A percentile compares a stretch with the other conserved stretches of the same genome.
phyloP scores from a whole-genome alignment of 2,329 filamentous ascomycete species.

The Diplodia sapinea region DNA sequence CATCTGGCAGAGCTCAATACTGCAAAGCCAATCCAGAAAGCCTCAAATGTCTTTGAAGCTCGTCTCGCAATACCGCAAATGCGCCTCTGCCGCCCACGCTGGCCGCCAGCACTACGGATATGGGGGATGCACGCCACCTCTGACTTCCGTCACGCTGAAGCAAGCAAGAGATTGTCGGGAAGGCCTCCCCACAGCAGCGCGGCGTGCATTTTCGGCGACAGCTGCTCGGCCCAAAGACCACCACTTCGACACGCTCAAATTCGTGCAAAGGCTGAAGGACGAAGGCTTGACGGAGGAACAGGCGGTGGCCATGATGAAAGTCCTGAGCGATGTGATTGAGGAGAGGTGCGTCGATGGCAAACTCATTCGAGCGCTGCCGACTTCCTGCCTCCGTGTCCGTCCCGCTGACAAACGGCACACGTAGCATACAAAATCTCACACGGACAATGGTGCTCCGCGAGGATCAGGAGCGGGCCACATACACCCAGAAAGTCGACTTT shows the following conservation, averaged over 20 bases:
- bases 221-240: conserved; percentile 67
- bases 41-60: conserved; percentile 22
- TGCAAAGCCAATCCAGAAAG: conserved; percentile 35
- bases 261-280: conserved; percentile 84
- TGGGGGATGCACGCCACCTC: neutral
- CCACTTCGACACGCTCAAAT: conserved; percentile 97
- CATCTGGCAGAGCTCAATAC: conserved; percentile 44
- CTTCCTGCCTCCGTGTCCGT: neutral
- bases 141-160: too few relatives aligned
- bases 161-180: neutral
- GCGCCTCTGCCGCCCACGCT: conserved; percentile 21
- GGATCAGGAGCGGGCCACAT: conserved; percentile 80
- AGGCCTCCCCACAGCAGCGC: neutral
- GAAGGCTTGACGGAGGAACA: conserved; percentile 97
- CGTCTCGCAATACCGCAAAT: conserved; percentile 33
- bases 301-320: conserved; percentile 97
- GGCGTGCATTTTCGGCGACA: conserved; percentile 70
- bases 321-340: conserved; percentile 94
- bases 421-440: conserved; percentile 91
- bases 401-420: neutral
- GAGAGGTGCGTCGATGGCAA: conserved; percentile 67
- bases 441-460: conserved; percentile 97
- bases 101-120: neutral
- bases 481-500: conserved; percentile 93
- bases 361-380: neutral